A percentile compares a stretch with the other conserved stretches of the same genome.
Evolutionary conservation across 257 asterid genomes (phyloP).

Genomic region (Perilla frutescens): DNA sequence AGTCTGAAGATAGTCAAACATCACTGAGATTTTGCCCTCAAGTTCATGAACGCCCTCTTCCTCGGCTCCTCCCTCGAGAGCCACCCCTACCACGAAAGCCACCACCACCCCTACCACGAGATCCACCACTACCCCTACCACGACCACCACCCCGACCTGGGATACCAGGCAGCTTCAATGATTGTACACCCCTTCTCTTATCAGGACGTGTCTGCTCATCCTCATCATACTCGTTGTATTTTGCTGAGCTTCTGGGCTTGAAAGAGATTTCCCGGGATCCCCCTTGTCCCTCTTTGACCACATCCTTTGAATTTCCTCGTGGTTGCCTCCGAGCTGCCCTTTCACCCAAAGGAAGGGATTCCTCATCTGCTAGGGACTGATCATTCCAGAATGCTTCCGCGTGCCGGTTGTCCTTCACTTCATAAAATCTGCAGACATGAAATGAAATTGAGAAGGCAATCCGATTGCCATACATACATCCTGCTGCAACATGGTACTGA

Average conservation of each 20-base stretch:
- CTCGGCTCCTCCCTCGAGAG: conserved; percentile 42
- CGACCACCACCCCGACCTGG: conserved; percentile 51
- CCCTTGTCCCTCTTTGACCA: conserved; percentile 76
- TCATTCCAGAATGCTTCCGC: conserved; percentile 83
- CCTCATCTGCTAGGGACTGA: conserved; percentile 75
- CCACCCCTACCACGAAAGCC: conserved; percentile 45
- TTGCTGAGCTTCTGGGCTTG: conserved; percentile 64
- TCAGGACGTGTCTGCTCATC: conserved; percentile 49
- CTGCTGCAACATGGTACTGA: no score
- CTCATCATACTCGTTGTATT: conserved; percentile 65
- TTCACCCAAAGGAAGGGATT: conserved; percentile 82
- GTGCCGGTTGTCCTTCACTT: conserved; percentile 88
- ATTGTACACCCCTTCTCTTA: conserved; percentile 76
- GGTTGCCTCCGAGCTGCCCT: conserved; percentile 55
- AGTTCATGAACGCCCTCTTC: conserved; percentile 43
- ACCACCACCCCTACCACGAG: conserved; percentile 49
- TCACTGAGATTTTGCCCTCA: no score
- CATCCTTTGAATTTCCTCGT: conserved; percentile 39
- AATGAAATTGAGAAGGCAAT: background rate
- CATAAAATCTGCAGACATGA: conserved; percentile 64
- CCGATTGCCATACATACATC: background rate
- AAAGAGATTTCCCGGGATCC: conserved; percentile 89
- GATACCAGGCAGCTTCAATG: conserved; percentile 64
- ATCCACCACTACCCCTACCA: conserved; percentile 46
- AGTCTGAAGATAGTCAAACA: no score